Conservation (phyloP, 140 eudicot species). For the Bidens hawaiensis region DNA sequence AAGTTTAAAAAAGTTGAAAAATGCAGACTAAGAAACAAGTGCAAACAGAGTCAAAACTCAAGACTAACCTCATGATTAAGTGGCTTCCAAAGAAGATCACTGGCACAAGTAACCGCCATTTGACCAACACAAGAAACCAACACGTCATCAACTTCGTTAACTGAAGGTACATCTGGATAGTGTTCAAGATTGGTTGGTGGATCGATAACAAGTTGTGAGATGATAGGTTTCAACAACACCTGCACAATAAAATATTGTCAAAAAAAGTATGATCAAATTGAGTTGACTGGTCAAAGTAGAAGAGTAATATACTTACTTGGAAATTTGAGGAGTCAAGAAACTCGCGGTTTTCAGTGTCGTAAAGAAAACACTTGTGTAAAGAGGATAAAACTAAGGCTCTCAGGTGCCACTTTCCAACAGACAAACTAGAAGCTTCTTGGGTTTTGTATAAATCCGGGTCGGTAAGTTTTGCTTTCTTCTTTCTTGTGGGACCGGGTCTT, state of each 20-base stretch:
- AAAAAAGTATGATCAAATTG: not conserved
- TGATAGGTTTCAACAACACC: conserved; percentile 73
- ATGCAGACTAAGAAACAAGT: not conserved
- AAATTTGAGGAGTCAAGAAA: conserved; percentile 78
- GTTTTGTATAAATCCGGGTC: conserved; percentile 17
- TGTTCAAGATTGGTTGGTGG: conserved; percentile 70
- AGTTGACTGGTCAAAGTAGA: no score
- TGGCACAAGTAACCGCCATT: conserved; percentile 91
- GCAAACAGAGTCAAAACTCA: conserved; percentile 5
- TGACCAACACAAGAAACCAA: conserved; percentile 81
- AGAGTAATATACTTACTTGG: conserved; percentile 53
- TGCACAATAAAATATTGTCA: conserved; percentile 16
- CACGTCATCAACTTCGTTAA: conserved; percentile 67
- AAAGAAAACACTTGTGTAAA: conserved; percentile 75
- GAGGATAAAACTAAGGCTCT: conserved; percentile 69
- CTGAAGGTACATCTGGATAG: conserved; percentile 50
- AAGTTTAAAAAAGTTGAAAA: not conserved
- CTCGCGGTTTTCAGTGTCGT: conserved; percentile 65
- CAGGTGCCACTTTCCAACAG: conserved; percentile 64
- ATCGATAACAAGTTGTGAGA: conserved; percentile 59
- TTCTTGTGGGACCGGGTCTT: conserved; percentile 36
- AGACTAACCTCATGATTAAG: conserved; percentile 78
- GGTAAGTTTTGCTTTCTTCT: conserved; percentile 73
- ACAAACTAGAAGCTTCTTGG: conserved; percentile 27
- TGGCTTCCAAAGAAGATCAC: conserved; percentile 85